A percentile compares a stretch with the other conserved stretches of the same genome.
These are phyloP conservation scores for Thymus mandschuricus DNA, from an alignment of 257 asterid species.

Conservation along the genomic window DNA sequence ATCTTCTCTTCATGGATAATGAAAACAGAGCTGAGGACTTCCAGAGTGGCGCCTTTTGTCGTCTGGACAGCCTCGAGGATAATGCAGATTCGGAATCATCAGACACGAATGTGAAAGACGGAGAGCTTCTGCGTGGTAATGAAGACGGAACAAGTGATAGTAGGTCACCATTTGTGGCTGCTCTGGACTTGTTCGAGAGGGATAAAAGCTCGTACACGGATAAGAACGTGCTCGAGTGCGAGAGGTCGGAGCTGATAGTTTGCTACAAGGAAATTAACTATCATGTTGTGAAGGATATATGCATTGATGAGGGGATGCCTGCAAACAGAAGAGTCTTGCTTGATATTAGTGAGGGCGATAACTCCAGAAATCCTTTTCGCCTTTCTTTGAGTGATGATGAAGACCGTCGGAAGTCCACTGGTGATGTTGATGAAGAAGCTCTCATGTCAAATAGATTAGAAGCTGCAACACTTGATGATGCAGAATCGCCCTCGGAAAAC, in stretches of 20 bases:
- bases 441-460: slow-evolving; percentile 32
- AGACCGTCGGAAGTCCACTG: slow-evolving; percentile 25
- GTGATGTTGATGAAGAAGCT: slow-evolving; percentile 33
- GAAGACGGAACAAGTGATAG: slow-evolving; percentile 35
- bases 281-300: slow-evolving; percentile 64
- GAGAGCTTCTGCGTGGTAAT: slow-evolving; percentile 21
- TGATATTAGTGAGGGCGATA: slow-evolving; percentile 29
- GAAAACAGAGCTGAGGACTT: neutral
- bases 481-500: slow-evolving; percentile 29
- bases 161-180: slow-evolving; percentile 23
- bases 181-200: slow-evolving; percentile 26
- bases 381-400: slow-evolving; percentile 32
- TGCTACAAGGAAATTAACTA: slow-evolving; percentile 55
- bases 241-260: slow-evolving; percentile 44
- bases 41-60: slow-evolving; percentile 32
- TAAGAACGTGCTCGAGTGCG: slow-evolving; percentile 28
- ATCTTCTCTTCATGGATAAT: slow-evolving; percentile 31
- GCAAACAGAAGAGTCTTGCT: slow-evolving; percentile 37
- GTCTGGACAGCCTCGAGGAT: slow-evolving; percentile 24
- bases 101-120: slow-evolving; percentile 30
- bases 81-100: slow-evolving; percentile 32
- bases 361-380: slow-evolving; percentile 23
- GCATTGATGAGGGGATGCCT: slow-evolving; percentile 62
- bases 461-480: slow-evolving; percentile 33
- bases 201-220: too few species aligned